Conservation (phyloP, 805 yeast genomes). For the Lachancea sp. region DNA sequence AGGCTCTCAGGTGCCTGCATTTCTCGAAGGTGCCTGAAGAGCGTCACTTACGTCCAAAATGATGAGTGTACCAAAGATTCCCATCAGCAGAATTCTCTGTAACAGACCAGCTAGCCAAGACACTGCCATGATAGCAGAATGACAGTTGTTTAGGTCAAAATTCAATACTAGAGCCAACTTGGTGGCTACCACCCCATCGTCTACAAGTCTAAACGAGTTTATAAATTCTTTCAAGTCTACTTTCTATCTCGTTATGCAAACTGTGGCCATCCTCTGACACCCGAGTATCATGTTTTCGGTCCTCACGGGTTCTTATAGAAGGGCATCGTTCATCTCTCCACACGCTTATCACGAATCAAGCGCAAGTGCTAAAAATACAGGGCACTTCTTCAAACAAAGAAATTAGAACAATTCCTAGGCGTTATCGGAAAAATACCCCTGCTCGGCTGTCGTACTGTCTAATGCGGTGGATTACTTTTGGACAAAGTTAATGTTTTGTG, state of each 20-base stretch:
- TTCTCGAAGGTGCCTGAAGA: too few species aligned
- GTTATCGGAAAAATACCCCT: constrained; percentile 4
- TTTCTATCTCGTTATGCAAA: neutral
- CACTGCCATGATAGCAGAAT: too few species aligned
- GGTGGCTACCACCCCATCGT: too few species aligned
- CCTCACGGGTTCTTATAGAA: constrained; percentile 34
- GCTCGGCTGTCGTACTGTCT: constrained; percentile 52
- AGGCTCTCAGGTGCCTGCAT: too few species aligned
- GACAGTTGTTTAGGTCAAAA: too few species aligned
- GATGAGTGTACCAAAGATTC: too few species aligned
- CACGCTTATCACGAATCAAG: constrained; percentile 30
- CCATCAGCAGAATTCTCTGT: too few species aligned
- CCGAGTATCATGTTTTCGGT: constrained; percentile 27
- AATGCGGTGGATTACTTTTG: constrained; percentile 57
- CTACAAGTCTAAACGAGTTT: too few species aligned
- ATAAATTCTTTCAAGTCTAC: too few species aligned
- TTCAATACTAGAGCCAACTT: too few species aligned
- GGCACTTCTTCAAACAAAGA: constrained; percentile 2
- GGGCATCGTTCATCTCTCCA: constrained; percentile 26
- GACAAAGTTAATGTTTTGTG: constrained; percentile 45
- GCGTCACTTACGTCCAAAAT: too few species aligned
- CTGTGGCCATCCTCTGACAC: constrained; percentile 29
- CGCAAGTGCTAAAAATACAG: constrained; percentile 10
- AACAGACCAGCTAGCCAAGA: too few species aligned
- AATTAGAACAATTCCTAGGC: constrained; percentile 8